phyloP scores from a whole-genome alignment of 108 stramenopile species.

The Hondaea fermentalgiana region DNA sequence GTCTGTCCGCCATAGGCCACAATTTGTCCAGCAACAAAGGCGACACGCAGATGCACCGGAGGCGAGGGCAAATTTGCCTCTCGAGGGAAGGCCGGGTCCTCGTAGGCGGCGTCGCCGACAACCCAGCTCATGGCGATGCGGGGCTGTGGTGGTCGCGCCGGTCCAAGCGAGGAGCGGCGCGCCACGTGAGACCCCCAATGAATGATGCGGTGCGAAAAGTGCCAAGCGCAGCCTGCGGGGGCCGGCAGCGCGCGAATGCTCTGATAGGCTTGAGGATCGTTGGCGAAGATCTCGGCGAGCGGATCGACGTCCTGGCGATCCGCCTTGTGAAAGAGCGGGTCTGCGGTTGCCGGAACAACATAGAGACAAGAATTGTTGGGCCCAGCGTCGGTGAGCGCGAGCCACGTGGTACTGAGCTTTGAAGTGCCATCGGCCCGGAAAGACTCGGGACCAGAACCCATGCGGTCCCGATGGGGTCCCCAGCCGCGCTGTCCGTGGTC shows the following conservation, averaged over 20 bases:
- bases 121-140: conserved; percentile 20
- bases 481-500: background rate
- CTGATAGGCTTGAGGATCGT: background rate
- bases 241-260: background rate
- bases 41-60: background rate
- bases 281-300: background rate
- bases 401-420: background rate
- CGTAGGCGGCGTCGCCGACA: background rate
- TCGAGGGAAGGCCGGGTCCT: background rate
- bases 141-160: background rate
- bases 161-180: background rate
- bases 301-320: background rate
- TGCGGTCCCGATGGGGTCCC: conserved; percentile 3
- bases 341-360: background rate
- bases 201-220: conserved; percentile 1
- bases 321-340: background rate
- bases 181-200: background rate
- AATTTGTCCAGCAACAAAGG: background rate
- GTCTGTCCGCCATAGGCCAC: conserved; percentile 10
- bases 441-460: background rate
- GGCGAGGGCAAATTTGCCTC: background rate
- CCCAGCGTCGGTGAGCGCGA: background rate
- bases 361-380: conserved; percentile 4
- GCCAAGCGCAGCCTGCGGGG: background rate
- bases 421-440: background rate